phyloP scores from a whole-genome alignment of 1,139 yeast genomes.

The Meyerozyma elateridarum region DNA sequence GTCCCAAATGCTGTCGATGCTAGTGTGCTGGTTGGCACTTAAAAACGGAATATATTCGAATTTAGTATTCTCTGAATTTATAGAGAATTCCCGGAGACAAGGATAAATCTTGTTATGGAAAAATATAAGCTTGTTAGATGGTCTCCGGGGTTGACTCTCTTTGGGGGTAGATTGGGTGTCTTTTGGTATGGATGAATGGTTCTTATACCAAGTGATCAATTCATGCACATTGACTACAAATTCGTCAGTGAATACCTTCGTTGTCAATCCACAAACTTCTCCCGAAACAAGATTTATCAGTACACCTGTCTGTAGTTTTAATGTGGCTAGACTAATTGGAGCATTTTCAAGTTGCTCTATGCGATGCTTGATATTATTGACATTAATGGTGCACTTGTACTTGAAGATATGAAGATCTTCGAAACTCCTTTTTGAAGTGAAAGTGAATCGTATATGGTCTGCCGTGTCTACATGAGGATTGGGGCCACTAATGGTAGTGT shows the following conservation, averaged over 20 bases:
- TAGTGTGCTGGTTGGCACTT: slow-evolving; percentile 22
- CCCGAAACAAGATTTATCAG: slow-evolving; percentile 20
- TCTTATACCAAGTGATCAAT: not conserved
- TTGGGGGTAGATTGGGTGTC: not conserved
- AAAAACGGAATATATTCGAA: slow-evolving; percentile 35
- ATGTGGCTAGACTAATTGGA: slow-evolving; percentile 16
- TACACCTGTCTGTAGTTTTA: slow-evolving; percentile 21
- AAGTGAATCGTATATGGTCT: slow-evolving; percentile 21
- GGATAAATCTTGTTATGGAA: slow-evolving; percentile 14
- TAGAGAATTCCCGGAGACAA: slow-evolving; percentile 19
- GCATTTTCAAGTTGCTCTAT: slow-evolving; percentile 9
- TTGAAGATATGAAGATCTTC: slow-evolving; percentile 10
- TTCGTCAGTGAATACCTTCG: slow-evolving; percentile 25
- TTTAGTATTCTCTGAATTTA: slow-evolving; percentile 29
- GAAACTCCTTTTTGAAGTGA: slow-evolving; percentile 14
- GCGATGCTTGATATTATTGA: slow-evolving; percentile 4
- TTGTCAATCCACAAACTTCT: slow-evolving; percentile 15
- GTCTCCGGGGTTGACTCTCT: not conserved
- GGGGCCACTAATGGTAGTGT: slow-evolving; percentile 12
- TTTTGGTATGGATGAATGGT: not conserved
- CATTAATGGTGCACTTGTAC: not conserved
- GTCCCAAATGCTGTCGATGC: slow-evolving; percentile 24
- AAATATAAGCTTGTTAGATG: slow-evolving; percentile 5
- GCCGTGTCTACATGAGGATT: slow-evolving; percentile 14
- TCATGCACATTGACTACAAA: slow-evolving; percentile 11